Conservation (phyloP, 768 basidiomycete genomes). For the Amanita rimosa region DNA sequence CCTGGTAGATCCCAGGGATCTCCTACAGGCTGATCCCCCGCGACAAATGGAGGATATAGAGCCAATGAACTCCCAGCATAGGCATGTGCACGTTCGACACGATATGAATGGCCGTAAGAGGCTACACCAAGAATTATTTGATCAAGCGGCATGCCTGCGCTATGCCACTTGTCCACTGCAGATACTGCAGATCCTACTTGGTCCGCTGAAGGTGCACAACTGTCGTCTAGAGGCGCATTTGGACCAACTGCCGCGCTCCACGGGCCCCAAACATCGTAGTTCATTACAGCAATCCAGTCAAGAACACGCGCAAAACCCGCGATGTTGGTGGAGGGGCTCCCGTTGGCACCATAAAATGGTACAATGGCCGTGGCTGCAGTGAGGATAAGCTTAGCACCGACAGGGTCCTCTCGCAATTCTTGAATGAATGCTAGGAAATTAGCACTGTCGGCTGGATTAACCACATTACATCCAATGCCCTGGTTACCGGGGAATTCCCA, state of each 20-base stretch:
- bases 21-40: conserved; percentile 35
- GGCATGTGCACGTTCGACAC: conserved; percentile 35
- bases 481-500: conserved; percentile 78
- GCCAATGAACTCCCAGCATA: conserved; percentile 28
- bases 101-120: conserved; percentile 72
- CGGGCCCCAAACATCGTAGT: conserved; percentile 59
- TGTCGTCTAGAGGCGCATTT: conserved; percentile 80
- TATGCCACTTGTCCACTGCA: conserved; percentile 61
- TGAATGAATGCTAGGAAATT: conserved; percentile 79
- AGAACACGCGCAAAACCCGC: conserved; percentile 62
- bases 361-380: conserved; percentile 29
- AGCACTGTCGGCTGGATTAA: conserved; percentile 49
- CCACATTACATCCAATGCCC: conserved; percentile 64
- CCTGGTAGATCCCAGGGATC: conserved; percentile 52
- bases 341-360: conserved; percentile 32
- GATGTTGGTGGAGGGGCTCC: conserved; percentile 54
- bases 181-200: conserved; percentile 68
- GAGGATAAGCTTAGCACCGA: conserved; percentile 47
- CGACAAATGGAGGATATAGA: conserved; percentile 44
- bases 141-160: conserved; percentile 61
- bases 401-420: conserved; percentile 47
- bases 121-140: conserved; percentile 75
- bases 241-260: conserved; percentile 65
- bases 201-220: conserved; percentile 48
- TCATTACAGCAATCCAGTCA: conserved; percentile 45